These are phyloP conservation scores for Chaetomiaceae sp. DNA, from an alignment of 2,329 filamentous ascomycete genomes.

Conservation along the genomic window DNA sequence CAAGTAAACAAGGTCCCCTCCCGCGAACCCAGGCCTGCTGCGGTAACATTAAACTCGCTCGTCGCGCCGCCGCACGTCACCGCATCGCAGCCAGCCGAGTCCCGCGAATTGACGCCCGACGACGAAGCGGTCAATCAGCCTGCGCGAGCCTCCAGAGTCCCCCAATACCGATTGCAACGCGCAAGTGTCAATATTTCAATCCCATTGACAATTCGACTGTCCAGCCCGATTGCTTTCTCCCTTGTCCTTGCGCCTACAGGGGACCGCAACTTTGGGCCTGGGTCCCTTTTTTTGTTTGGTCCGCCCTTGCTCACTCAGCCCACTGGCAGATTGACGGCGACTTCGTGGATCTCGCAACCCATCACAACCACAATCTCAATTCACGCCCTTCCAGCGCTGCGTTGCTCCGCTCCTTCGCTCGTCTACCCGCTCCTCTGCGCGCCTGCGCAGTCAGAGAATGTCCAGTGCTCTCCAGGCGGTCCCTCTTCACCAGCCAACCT, in stretches of 20 bases:
- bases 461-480: slow-evolving; percentile 57
- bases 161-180: slow-evolving; percentile 32
- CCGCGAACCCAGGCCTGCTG: no score
- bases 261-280: not conserved
- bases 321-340: slow-evolving; percentile 7
- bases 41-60: not conserved
- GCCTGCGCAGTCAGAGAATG: slow-evolving; percentile 37
- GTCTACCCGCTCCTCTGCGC: no score
- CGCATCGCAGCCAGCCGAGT: not conserved
- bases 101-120: slow-evolving; percentile 2
- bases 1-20: slow-evolving; percentile 21
- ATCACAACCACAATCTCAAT: no score
- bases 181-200: no score
- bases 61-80: slow-evolving; percentile 9
- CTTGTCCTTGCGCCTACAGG: slow-evolving; percentile 12
- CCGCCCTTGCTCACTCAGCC: not conserved
- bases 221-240: slow-evolving; percentile 7
- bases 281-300: no score
- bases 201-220: slow-evolving; percentile 21
- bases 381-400: no score
- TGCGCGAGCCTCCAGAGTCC: not conserved
- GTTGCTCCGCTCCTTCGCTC: not conserved
- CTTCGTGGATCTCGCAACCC: slow-evolving; percentile 1
- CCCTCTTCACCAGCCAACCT: slow-evolving; percentile 48
- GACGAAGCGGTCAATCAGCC: slow-evolving; percentile 7